phyloP scores from a whole-genome alignment of 2,329 filamentous ascomycete genomes.

The Stagonosporopsis rhizophila region DNA sequence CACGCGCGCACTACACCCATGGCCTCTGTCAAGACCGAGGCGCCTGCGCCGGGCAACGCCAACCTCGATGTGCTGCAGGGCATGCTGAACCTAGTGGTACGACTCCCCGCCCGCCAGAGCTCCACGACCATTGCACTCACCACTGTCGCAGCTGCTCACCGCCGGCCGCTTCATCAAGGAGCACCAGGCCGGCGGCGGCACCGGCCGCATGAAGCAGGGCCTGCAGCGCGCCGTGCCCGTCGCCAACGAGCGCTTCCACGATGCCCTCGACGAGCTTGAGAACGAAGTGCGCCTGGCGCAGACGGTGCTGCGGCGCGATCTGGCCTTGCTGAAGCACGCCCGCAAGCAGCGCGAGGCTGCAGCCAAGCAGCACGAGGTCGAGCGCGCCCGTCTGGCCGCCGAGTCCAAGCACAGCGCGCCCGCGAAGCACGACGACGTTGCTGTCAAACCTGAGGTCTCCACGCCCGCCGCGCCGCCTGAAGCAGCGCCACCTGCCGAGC shows the following conservation, averaged over 20 bases:
- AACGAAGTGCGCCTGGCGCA: slow-evolving; percentile 51
- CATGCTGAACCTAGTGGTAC: slow-evolving; percentile 57
- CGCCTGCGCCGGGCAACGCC: slow-evolving; percentile 21
- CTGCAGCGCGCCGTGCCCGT: slow-evolving; percentile 51
- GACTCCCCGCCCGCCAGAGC: slow-evolving; percentile 20
- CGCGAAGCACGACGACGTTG: slow-evolving; percentile 15
- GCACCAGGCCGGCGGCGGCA: slow-evolving; percentile 40
- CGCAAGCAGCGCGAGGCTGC: slow-evolving; percentile 47
- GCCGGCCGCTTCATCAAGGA: slow-evolving; percentile 56
- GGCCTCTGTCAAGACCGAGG: slow-evolving; percentile 21
- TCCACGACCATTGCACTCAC: slow-evolving; percentile 13
- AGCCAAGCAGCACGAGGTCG: slow-evolving; percentile 40
- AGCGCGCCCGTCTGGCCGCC: slow-evolving; percentile 41
- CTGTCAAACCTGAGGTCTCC: slow-evolving; percentile 23
- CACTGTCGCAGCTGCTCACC: slow-evolving; percentile 49
- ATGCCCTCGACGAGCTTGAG: slow-evolving; percentile 61
- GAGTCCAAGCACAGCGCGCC: slow-evolving; percentile 28
- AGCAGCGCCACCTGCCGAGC: slow-evolving; percentile 4
- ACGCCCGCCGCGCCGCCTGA: slow-evolving; percentile 22
- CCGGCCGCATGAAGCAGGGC: slow-evolving; percentile 39
- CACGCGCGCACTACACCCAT: slow-evolving; percentile 11
- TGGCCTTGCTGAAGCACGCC: slow-evolving; percentile 45
- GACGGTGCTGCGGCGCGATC: slow-evolving; percentile 45
- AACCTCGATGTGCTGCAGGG: slow-evolving; percentile 55
- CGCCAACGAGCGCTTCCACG: slow-evolving; percentile 55